Percentiles rank a stretch among this genome's conserved stretches.
These are phyloP conservation scores for Hypsizygus marmoreus DNA, from an alignment of 768 basidiomycete species.

Conservation along the genomic window DNA sequence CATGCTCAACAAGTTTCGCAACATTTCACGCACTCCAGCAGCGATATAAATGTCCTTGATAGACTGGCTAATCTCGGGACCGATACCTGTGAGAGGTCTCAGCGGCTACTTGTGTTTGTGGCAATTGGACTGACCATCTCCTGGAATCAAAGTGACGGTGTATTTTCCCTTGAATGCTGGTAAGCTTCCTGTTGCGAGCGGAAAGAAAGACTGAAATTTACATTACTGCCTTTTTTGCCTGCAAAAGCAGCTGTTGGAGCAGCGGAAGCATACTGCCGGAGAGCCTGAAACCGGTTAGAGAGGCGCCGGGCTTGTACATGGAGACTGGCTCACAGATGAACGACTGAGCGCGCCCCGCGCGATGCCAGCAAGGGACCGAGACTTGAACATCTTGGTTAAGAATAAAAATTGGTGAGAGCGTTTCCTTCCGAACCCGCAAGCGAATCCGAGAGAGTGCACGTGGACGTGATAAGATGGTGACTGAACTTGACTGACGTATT, in stretches of 20 bases:
- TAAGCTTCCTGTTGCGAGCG: constrained; percentile 5
- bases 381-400: constrained; percentile 53
- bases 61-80: constrained; percentile 96
- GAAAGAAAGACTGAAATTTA: constrained; percentile 38
- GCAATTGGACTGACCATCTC: constrained; percentile 69
- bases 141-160: constrained; percentile 93
- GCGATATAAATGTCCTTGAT: constrained; percentile 92
- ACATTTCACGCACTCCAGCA: constrained; percentile 62
- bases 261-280: constrained; percentile 66
- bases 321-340: constrained; percentile 54
- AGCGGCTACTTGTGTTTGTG: constrained; percentile 9
- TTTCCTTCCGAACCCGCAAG: constrained; percentile 20
- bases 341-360: constrained; percentile 52
- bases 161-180: constrained; percentile 80
- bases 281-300: constrained; percentile 18
- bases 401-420: constrained; percentile 17
- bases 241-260: constrained; percentile 89
- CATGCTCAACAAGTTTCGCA: neutral
- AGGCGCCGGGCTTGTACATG: too few relatives aligned
- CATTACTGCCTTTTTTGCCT: constrained; percentile 86
- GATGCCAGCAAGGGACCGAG: constrained; percentile 56
- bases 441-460: constrained; percentile 16
- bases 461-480: constrained; percentile 16
- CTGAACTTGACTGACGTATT: neutral
- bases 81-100: constrained; percentile 70